Evolutionary conservation across 352 stramenopile genomes (phyloP), one percentile per base, ranked within the genome.

Genomic region (Phytopythium delawarense): DNA sequence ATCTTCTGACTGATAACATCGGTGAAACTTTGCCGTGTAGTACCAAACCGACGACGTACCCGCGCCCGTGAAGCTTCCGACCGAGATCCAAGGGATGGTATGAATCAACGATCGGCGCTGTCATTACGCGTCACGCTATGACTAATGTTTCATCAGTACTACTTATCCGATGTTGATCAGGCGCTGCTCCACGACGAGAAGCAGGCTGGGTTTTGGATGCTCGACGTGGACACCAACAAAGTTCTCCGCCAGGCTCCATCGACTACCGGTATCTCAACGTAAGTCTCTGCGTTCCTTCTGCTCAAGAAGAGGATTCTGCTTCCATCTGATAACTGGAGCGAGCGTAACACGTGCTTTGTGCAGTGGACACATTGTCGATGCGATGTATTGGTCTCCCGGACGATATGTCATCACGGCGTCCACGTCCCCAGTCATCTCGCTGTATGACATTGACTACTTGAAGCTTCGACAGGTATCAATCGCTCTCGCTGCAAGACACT

Each of bases 371-470:
- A 65, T 86, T 16, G 58, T 84, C 20, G 79, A 86, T 50, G 70
- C 75, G 0, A 66, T 80, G 21, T 86, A 84, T 62, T 78, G 68
- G 5, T 59, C 66, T 1, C 59, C 71, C 23, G 74, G 73, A 15
- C 64, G 71, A 25, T 84, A 86, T 45, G 60, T 88, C 12, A 67
- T 81, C 42, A 80, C 79, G 23, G 67, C 74, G 20, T 78, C 74
- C 15, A 75, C 74, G 7, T 86, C 72, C 12, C 76, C 76, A 23
- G 66, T 86, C 13, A 78, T 88, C 7, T 69, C 74, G 4, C 70
- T 88, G 5, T 86, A 86, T 25, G 76, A 88, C 39, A 45, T 76
- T 5, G 76, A 88, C 34, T 54, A 72, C 7, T 66, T 88, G 21
- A 64, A 67, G 21, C 59, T 88, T 55, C 70, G 76, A 4, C 78